phyloP scores from a whole-genome alignment of 2,329 filamentous ascomycete species.

The Venturia nashicola region DNA sequence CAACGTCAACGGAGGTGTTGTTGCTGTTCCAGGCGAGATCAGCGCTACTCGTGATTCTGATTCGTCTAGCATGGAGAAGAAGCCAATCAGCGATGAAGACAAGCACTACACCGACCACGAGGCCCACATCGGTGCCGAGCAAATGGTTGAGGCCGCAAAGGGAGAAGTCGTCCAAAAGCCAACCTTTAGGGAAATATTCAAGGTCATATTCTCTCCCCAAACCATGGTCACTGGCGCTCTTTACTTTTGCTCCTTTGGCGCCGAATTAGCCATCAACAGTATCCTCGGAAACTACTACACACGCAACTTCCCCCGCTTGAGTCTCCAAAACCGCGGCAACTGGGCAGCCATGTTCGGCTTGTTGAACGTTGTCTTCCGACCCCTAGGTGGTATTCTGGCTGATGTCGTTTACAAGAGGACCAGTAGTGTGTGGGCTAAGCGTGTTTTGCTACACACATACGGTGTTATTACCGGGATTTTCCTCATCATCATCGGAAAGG shows the following conservation, averaged over 20 bases:
- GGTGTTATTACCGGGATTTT: constrained; percentile 46
- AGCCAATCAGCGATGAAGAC: not conserved
- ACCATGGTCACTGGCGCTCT: constrained; percentile 39
- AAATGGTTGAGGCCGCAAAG: constrained; percentile 43
- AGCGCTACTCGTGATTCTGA: constrained; percentile 1
- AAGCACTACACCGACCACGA: constrained; percentile 27
- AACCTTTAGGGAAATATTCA: constrained; percentile 44
- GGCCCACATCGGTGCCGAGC: constrained; percentile 34
- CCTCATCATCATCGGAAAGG: constrained; percentile 48
- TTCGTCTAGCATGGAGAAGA: constrained; percentile 1
- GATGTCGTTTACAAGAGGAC: constrained; percentile 44
- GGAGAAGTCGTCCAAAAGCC: constrained; percentile 53
- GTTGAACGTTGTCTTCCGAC: constrained; percentile 56
- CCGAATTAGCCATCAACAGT: constrained; percentile 48
- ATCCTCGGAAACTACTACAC: constrained; percentile 49
- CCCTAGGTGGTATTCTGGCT: constrained; percentile 49
- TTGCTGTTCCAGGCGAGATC: constrained; percentile 2
- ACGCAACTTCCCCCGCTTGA: constrained; percentile 41
- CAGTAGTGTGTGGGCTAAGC: constrained; percentile 49
- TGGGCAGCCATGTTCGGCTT: constrained; percentile 65
- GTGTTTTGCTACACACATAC: constrained; percentile 45
- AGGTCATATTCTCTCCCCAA: constrained; percentile 50
- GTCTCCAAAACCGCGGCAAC: constrained; percentile 41
- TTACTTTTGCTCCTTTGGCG: constrained; percentile 51
- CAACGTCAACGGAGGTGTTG: constrained; percentile 4